Evolutionary conservation across 2,329 filamentous ascomycete species (phyloP).

Genomic region (Fusarium protoensiforme): DNA sequence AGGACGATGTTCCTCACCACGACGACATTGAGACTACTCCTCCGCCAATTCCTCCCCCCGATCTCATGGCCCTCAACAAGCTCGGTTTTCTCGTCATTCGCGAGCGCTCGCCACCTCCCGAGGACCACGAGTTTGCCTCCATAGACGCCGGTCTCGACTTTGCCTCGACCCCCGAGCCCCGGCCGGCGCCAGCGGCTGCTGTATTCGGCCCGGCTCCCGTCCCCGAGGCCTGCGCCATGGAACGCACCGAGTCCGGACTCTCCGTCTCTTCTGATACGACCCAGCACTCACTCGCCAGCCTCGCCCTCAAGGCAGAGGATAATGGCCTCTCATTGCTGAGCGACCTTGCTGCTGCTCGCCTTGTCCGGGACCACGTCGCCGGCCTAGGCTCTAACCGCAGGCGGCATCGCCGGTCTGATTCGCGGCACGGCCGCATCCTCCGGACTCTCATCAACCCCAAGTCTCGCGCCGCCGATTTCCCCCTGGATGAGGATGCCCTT

Average conservation of each 20-base stretch:
- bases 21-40: slow-evolving; percentile 22
- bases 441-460: slow-evolving; percentile 66
- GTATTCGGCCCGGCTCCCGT: slow-evolving; percentile 17
- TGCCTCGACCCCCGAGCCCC: slow-evolving; percentile 25
- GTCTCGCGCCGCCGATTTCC: slow-evolving; percentile 57
- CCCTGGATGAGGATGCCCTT: slow-evolving; percentile 67
- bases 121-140: slow-evolving; percentile 28
- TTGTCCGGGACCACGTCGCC: slow-evolving; percentile 61
- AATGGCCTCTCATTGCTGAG: slow-evolving; percentile 50
- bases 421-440: slow-evolving; percentile 67
- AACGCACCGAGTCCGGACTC: slow-evolving; percentile 61
- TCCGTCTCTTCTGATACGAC: slow-evolving; percentile 58
- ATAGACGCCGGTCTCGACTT: slow-evolving; percentile 29
- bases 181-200: slow-evolving; percentile 26
- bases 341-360: slow-evolving; percentile 60
- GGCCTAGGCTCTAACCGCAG: slow-evolving; percentile 46
- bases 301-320: slow-evolving; percentile 40
- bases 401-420: slow-evolving; percentile 57
- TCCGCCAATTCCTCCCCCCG: slow-evolving; percentile 25
- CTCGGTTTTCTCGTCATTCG: slow-evolving; percentile 53
- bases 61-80: slow-evolving; percentile 47
- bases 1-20: slow-evolving; percentile 23
- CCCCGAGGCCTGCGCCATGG: slow-evolving; percentile 49
- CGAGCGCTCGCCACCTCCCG: slow-evolving; percentile 45
- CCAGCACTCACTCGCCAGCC: slow-evolving; percentile 43